Evolutionary conservation across 1,284 basidiomycete species (phyloP), one percentile per base, ranked within the genome.

Genomic region (Cutaneotrichosporon cutaneum): DNA sequence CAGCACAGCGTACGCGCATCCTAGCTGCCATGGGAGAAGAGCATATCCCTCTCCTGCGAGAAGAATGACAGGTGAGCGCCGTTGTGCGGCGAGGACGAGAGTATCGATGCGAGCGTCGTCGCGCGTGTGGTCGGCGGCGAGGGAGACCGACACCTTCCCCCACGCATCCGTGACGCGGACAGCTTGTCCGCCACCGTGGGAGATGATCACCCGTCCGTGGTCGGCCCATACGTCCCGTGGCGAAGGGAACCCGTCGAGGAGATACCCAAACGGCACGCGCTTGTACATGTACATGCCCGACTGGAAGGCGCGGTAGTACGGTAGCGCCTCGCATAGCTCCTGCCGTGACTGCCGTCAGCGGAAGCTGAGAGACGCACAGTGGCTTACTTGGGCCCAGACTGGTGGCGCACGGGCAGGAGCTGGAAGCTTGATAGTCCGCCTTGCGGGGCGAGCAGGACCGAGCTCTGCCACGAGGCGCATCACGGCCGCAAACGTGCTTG

Each of bases 281-380:
- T 59, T 56, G 53, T 60, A 61, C 73, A 74, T 73, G 63, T 78
- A 76, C 61, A 78, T 67, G 0, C 76, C 75, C 14, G 75, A 68
- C 61, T 78, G 76, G 61, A 72, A 78, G 2, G 75, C 70, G 32
- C 76, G 70, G 61, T 78, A 78, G 63, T 78, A 78, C 9, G 75
- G 74, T 55, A 78, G 62, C 14, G 74, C 68, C 61, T 78, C 76
- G 60, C 76, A 78, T 4, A 78, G 70, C 53, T 78, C 76, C 62
- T 77, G 76, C 13, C 76, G 68, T 3, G 73, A 69, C 73, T 75
- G 56, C 44, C 1, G 45, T 60, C 26, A 66, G 44, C 44, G 4
- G n/a, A 1, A 10, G 26, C 1, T 18, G 39, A 11, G 18, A 5
- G 36, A 21, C n/a, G n/a, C n/a, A 16, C 8, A 60, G 18, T 18